phyloP scores from a whole-genome alignment of 352 stramenopile species.

The Globisporangium apiculatum region DNA sequence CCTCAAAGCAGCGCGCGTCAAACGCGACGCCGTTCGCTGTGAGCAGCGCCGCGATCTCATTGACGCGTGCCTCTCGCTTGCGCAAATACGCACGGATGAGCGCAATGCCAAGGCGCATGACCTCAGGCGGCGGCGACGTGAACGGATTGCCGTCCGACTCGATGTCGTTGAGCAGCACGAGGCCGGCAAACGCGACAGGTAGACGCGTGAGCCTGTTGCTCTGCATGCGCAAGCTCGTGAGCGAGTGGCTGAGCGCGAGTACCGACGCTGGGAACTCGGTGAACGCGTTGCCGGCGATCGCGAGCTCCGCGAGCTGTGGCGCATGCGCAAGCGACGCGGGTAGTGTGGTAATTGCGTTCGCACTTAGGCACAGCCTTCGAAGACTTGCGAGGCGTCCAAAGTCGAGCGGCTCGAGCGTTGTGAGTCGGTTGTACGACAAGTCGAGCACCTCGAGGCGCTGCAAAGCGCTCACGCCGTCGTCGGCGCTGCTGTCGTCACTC shows the following conservation, averaged over 20 bases:
- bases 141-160: slow-evolving; percentile 75
- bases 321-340: slow-evolving; percentile 27
- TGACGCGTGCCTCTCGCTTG: slow-evolving; percentile 52
- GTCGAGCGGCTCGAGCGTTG: slow-evolving; percentile 31
- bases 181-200: slow-evolving; percentile 45
- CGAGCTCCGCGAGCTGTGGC: slow-evolving; percentile 39
- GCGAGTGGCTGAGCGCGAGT: slow-evolving; percentile 30
- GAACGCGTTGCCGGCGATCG: slow-evolving; percentile 55
- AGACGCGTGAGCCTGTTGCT: slow-evolving; percentile 64
- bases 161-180: slow-evolving; percentile 32
- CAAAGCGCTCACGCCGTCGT: slow-evolving; percentile 23
- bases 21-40: slow-evolving; percentile 24
- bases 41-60: slow-evolving; percentile 41
- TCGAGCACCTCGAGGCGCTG: slow-evolving; percentile 34
- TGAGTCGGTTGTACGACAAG: slow-evolving; percentile 62
- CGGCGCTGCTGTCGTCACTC: not conserved
- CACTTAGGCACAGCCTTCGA: slow-evolving; percentile 31
- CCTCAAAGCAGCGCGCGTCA: slow-evolving; percentile 32
- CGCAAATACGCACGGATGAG: slow-evolving; percentile 44
- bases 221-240: slow-evolving; percentile 50
- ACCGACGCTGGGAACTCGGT: slow-evolving; percentile 32
- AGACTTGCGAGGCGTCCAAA: slow-evolving; percentile 33
- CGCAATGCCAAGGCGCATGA: slow-evolving; percentile 47
- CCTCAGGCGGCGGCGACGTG: slow-evolving; percentile 49
- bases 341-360: slow-evolving; percentile 41